Base-by-base conservation (phyloP, 371 early-diverging fungal species). In the Rhizopus microsporus region DNA sequence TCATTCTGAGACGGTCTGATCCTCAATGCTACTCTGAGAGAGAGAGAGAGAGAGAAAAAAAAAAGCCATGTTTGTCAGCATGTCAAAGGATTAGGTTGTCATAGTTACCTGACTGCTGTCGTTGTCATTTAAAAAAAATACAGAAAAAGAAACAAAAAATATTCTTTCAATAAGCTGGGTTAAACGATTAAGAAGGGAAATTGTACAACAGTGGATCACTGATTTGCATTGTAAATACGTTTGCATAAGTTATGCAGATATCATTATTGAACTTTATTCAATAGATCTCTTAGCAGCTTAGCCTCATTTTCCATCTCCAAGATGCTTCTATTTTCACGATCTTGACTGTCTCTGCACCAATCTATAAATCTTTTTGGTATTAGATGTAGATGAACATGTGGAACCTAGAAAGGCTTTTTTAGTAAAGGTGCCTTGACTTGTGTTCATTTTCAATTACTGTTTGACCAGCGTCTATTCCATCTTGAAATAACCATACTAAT, bases 1-100 rank as follows among this genome's bases (percentile, higher is more conserved):
- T 63, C 87, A 7, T 76, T 67, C 16, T 68, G 77, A 31, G 87
- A 74, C 32, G 92, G 90, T 33, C 88, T 82, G 9, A 90, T 79
- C 54, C 92, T 81, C 44, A 92, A 75, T n/a, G 88, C 91, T 45
- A 90, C 62, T 57, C 68, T 66, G 35, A 23, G 37, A 38, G 33
- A 17, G 44, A 23, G 37, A 38, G 33, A 17, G 44, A 31, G 32
- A n/a, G 5, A 12, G 9, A 50, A 35, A 51, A 54, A 30, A 54
- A 35, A 47, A 48, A 57, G 38, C 16, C 7, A 40, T 32, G 23
- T 23, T 23, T 23, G 23, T 23, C 23, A 23, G 23, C 23, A 23
- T 23, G 23, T 23, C 23, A 23, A 23, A 23, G 23, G 23, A 8
- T 40, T 33, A 35, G 13, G 45, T 31, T 40, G 42, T 44, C 7